Evolutionary conservation across 169 alveolate genomes (phyloP).

Genomic region (Eimeria nieschulzi): DNA sequence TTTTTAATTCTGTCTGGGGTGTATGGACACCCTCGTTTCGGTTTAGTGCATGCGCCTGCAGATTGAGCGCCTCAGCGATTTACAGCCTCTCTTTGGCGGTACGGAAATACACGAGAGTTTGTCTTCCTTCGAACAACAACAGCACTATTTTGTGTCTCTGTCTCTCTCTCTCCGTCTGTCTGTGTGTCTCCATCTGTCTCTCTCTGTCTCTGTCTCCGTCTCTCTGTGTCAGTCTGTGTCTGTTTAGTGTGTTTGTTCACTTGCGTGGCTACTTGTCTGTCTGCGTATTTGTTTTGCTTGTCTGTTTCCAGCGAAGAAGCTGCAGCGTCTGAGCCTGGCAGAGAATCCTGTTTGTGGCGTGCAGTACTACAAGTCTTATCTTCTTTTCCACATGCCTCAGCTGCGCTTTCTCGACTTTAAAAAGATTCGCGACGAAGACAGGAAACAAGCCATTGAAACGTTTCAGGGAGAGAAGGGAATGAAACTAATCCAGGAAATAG

Average conservation of each 20-base stretch:
- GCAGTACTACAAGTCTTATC: constrained; percentile 82
- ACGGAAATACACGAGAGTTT: not conserved
- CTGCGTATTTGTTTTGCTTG: not conserved
- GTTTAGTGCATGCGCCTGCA: not conserved
- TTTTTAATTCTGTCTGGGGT: too few relatives aligned
- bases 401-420: constrained; percentile 83
- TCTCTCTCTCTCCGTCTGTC: not conserved
- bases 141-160: too few relatives aligned
- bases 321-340: constrained; percentile 79
- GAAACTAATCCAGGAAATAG: constrained; percentile 20
- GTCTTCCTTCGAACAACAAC: not conserved
- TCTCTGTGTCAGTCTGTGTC: not conserved
- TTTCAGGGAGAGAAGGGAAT: constrained; percentile 77
- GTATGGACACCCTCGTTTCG: not conserved
- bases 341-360: constrained; percentile 80
- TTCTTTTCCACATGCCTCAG: constrained; percentile 81
- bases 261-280: too few relatives aligned
- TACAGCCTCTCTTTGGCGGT: constrained; percentile 58
- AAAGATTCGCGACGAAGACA: constrained; percentile 82
- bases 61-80: constrained; percentile 46
- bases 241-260: not conserved
- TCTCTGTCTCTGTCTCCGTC: not conserved
- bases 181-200: not conserved
- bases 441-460: constrained; percentile 75
- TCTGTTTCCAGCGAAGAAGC: constrained; percentile 64